phyloP scores from a whole-genome alignment of 495 filamentous ascomycete species.

The Oidiodendron maius region DNA sequence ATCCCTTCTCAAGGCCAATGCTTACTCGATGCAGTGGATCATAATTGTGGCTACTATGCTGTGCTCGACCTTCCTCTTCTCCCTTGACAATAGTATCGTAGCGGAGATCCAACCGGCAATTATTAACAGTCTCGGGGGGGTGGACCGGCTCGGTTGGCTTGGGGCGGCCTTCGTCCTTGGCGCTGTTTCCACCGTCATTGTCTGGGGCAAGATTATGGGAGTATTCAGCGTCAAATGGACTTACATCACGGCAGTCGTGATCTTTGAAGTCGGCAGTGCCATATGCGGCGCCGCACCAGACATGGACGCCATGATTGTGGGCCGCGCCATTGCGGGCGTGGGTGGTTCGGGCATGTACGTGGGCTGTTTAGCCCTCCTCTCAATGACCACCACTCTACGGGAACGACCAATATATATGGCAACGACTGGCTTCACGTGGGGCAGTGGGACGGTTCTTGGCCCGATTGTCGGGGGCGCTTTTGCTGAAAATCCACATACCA shows the following conservation, averaged over 20 bases:
- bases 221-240: slow-evolving; percentile 46
- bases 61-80: neutral
- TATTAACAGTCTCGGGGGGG: slow-evolving; percentile 36
- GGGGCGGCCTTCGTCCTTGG: slow-evolving; percentile 44
- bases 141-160: slow-evolving; percentile 50
- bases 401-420: slow-evolving; percentile 40
- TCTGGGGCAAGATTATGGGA: slow-evolving; percentile 35
- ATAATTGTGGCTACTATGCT: neutral
- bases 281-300: slow-evolving; percentile 46
- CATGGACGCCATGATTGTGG: slow-evolving; percentile 44
- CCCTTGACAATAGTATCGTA: neutral
- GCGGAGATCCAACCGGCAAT: slow-evolving; percentile 50
- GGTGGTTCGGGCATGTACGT: slow-evolving; percentile 46
- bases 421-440: slow-evolving; percentile 34
- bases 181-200: slow-evolving; percentile 34
- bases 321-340: slow-evolving; percentile 27
- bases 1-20: too few relatives aligned
- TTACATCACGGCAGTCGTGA: slow-evolving; percentile 36
- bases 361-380: slow-evolving; percentile 34
- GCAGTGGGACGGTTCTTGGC: slow-evolving; percentile 44
- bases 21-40: too few relatives aligned
- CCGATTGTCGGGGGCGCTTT: slow-evolving; percentile 60
- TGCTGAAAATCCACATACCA: slow-evolving; percentile 35
- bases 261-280: slow-evolving; percentile 45
- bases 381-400: slow-evolving; percentile 27